Evolutionary conservation across 2,329 filamentous ascomycete species (phyloP).

Genomic region (Chaetothyriales sp.): DNA sequence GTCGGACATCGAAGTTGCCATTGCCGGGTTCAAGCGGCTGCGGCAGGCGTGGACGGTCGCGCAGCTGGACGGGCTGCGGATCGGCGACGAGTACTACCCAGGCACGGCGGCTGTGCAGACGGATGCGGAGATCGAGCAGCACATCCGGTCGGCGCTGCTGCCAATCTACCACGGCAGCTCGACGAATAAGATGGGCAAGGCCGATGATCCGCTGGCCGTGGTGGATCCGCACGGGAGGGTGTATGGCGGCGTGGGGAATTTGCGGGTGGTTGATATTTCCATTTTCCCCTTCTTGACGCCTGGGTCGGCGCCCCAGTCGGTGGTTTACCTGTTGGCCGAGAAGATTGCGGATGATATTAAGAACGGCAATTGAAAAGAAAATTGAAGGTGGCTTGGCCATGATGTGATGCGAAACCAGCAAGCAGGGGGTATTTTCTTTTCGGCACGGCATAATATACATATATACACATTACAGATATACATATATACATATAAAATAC

Average conservation of each 20-base stretch:
- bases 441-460: too few relatives aligned
- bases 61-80: constrained; percentile 8
- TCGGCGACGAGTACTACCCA: constrained; percentile 8
- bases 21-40: constrained; percentile 5
- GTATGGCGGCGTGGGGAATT: constrained; percentile 19
- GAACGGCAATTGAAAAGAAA: constrained; percentile 1
- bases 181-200: constrained; percentile 26
- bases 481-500: too few relatives aligned
- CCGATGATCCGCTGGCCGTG: constrained; percentile 20
- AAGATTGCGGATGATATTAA: constrained; percentile 22
- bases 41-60: constrained; percentile 15
- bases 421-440: too few relatives aligned
- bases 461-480: too few relatives aligned
- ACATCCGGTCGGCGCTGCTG: constrained; percentile 18
- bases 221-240: constrained; percentile 21
- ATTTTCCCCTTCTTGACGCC: constrained; percentile 24
- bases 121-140: constrained; percentile 17
- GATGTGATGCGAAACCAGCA: too few relatives aligned
- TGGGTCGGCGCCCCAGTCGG: constrained; percentile 27
- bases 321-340: constrained; percentile 31
- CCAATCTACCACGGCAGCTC: constrained; percentile 23
- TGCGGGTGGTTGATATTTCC: constrained; percentile 24
- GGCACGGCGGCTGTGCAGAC: constrained; percentile 6
- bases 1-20: constrained; percentile 7
- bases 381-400: too few relatives aligned